These are phyloP conservation scores for Diaporthe citri DNA, from an alignment of 2,329 filamentous ascomycete species.

Conservation along the genomic window DNA sequence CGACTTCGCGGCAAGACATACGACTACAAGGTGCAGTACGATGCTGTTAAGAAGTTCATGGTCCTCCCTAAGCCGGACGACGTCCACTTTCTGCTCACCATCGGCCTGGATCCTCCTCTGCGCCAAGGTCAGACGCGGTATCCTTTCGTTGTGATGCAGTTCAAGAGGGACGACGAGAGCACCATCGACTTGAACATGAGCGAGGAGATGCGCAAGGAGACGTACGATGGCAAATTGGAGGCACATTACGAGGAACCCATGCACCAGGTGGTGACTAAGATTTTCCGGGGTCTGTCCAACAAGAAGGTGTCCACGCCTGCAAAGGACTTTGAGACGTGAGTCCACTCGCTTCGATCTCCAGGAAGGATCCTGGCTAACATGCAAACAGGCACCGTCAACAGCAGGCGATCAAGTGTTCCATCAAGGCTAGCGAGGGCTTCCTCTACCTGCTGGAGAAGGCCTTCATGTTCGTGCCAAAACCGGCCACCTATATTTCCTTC, in stretches of 20 bases:
- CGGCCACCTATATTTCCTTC: conserved; percentile 95
- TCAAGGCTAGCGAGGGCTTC: conserved; percentile 98
- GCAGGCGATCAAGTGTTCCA: conserved; percentile 98
- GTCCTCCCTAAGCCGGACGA: conserved; percentile 98
- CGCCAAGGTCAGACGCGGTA: conserved; percentile 98
- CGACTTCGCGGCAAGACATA: conserved; percentile 98
- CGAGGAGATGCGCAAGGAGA: conserved; percentile 83
- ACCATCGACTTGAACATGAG: conserved; percentile 97
- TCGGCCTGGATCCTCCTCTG: conserved; percentile 93
- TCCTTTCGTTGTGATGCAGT: conserved; percentile 98
- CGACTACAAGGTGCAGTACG: conserved; percentile 99
- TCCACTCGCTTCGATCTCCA: conserved; percentile 35
- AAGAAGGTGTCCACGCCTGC: conserved; percentile 96
- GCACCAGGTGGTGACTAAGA: conserved; percentile 92
- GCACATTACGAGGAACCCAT: conserved; percentile 94
- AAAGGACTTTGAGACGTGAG: conserved; percentile 87
- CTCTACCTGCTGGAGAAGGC: conserved; percentile 98
- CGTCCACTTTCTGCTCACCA: conserved; percentile 92
- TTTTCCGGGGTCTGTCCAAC: conserved; percentile 93
- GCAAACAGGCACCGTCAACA: conserved; percentile 83
- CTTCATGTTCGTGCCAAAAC: conserved; percentile 99
- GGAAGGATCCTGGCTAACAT: conserved; percentile 26
- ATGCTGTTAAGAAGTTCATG: conserved; percentile 99
- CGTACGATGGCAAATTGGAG: conserved; percentile 91
- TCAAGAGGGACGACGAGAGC: conserved; percentile 97